phyloP scores from a whole-genome alignment of 2,329 filamentous ascomycete species.

The Xylaria sp. region DNA sequence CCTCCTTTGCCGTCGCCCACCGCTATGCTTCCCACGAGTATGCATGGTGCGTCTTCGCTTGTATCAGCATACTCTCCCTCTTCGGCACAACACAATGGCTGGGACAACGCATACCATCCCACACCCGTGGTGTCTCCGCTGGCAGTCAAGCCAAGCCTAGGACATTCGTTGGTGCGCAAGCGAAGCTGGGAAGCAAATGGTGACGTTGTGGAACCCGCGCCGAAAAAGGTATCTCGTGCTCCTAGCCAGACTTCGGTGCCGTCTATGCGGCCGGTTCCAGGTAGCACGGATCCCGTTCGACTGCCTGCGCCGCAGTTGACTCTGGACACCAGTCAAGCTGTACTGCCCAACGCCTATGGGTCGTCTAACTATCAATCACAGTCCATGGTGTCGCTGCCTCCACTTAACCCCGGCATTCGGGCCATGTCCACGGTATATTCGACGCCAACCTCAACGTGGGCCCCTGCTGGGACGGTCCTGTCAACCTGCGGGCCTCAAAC shows the following conservation, averaged over 20 bases:
- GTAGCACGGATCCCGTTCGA: conserved; percentile 55
- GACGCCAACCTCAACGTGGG: conserved; percentile 56
- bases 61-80: conserved; percentile 56
- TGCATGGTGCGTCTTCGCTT: conserved; percentile 52
- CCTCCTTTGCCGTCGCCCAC: conserved; percentile 66
- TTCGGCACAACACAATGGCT: conserved; percentile 49
- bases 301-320: conserved; percentile 79
- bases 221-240: conserved; percentile 60
- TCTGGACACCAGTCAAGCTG: conserved; percentile 62
- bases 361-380: conserved; percentile 56
- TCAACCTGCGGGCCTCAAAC: conserved; percentile 50
- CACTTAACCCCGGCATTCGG: conserved; percentile 69
- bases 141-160: conserved; percentile 58
- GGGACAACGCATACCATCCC: conserved; percentile 54
- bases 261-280: conserved; percentile 41
- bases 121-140: conserved; percentile 60
- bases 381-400: conserved; percentile 68
- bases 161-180: conserved; percentile 58
- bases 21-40: conserved; percentile 48
- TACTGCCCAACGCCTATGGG: conserved; percentile 46
- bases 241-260: conserved; percentile 44
- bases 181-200: conserved; percentile 59
- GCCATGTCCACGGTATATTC: conserved; percentile 84
- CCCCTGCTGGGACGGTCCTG: conserved; percentile 51
- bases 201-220: conserved; percentile 63